A percentile compares a stretch with the other conserved stretches of the same genome.
Evolutionary conservation across 2,329 filamentous ascomycete species (phyloP).

Genomic region (Lachnellula subtilissima): DNA sequence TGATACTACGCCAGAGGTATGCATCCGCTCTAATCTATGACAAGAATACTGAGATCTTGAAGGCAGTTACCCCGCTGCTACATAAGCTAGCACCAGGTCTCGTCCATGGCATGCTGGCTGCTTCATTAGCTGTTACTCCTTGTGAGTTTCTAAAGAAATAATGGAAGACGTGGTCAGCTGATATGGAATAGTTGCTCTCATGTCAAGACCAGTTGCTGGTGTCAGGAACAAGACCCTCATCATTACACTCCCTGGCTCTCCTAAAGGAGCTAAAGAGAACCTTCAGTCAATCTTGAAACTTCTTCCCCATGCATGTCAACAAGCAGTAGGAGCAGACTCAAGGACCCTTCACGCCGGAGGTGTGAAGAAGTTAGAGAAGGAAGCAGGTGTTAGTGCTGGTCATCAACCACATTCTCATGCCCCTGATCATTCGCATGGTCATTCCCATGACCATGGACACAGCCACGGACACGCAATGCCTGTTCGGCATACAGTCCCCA

Average conservation of each 20-base stretch:
- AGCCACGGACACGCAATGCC: constrained; percentile 59
- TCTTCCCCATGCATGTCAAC: constrained; percentile 90
- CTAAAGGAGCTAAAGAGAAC: constrained; percentile 93
- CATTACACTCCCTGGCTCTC: constrained; percentile 86
- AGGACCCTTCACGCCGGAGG: constrained; percentile 75
- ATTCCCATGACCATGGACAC: constrained; percentile 53
- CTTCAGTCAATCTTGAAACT: constrained; percentile 81
- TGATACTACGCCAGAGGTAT: constrained; percentile 84
- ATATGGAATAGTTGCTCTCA: constrained; percentile 71
- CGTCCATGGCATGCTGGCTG: constrained; percentile 89
- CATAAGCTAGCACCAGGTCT: constrained; percentile 84
- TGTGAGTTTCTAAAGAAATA: constrained; percentile 52
- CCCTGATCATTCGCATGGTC: constrained; percentile 40
- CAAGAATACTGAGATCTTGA: constrained; percentile 6
- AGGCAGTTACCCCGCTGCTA: constrained; percentile 75
- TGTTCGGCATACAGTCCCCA: constrained; percentile 66
- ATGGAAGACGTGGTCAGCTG: constrained; percentile 12
- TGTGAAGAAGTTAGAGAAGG: constrained; percentile 74
- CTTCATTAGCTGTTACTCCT: constrained; percentile 80
- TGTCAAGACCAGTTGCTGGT: constrained; percentile 90
- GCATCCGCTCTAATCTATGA: constrained; percentile 14
- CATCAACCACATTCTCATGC: constrained; percentile 42
- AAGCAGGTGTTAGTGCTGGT: constrained; percentile 58
- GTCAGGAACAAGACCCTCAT: constrained; percentile 77
- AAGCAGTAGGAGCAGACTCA: constrained; percentile 80